Evolutionary conservation across 805 yeast species (phyloP), one percentile per base, ranked within the genome.

Genomic region (Starmerella bombicola): DNA sequence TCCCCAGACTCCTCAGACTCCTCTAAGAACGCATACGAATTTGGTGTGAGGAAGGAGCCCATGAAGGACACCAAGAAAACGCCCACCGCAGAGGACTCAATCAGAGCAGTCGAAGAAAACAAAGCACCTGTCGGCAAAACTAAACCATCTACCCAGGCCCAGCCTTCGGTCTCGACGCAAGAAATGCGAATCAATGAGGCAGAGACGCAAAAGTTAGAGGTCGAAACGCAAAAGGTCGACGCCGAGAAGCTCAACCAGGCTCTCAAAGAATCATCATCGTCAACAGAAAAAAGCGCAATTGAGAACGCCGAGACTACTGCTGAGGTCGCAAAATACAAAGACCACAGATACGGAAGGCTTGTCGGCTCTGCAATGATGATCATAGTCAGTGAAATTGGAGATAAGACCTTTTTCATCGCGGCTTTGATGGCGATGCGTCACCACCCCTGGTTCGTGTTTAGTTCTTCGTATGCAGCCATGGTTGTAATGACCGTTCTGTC

Each of bases 341-440:
- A 28, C 12, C 20, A 8, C 34, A 71, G 93, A 3, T 29, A 37
- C 28, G 42, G 51, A 25, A 46, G 51, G 22, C 79, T 91, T 51
- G 53, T 81, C 44, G 74, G 88, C 78, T 74, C 97, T 1, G 65
- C 78, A 25, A 73, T 88, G 13, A 91, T 91, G 98, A 91, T 91
- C 55, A 64, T 82, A 24, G 81, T 85, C n/a, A 81, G 94, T 22
- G 99, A 91, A 61, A 79, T 91, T 44, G 98, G 98, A 45, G 99
- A 91, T 61, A 91, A 91, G 65, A 91, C 99, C 0, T 91, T 91
- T 58, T 70, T 91, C 50, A 84, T 91, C 53, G 96, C 98, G 26
- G 97, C 96, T 2, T 68, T 91, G 49, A 86, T 91, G 95, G 95
- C 97, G 23, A 91, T 91, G 97, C 81, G 83, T 57, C 78, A 85